Conservation (phyloP, 1,284 basidiomycete species). For the Tylopilus orsonianus region DNA sequence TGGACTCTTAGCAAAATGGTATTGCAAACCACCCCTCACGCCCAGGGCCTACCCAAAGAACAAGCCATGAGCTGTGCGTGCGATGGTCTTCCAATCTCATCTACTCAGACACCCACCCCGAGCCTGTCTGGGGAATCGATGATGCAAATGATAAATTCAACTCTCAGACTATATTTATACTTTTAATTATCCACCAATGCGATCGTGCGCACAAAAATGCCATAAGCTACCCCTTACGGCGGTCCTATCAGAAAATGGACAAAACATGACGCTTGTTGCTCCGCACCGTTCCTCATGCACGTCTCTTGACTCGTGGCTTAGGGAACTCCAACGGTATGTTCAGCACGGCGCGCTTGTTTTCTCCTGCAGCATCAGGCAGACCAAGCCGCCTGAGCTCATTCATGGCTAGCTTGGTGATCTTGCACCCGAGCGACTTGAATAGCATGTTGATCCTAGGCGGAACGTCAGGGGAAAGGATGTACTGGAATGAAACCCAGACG, state of each 20-base stretch:
- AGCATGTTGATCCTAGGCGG: slow-evolving; percentile 45
- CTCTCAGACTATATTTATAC: background rate
- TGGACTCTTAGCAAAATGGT: too few relatives aligned
- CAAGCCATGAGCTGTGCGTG: too few relatives aligned
- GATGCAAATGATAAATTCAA: background rate
- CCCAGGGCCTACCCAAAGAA: too few relatives aligned
- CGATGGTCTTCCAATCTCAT: background rate
- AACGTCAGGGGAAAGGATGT: background rate
- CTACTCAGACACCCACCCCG: background rate
- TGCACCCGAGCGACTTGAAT: slow-evolving; percentile 67
- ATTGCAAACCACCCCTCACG: too few relatives aligned
- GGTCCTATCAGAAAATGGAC: background rate
- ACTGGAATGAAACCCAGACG: slow-evolving; percentile 29
- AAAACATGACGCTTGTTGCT: background rate
- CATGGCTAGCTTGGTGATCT: slow-evolving; percentile 55
- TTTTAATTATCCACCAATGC: background rate
- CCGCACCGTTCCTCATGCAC: slow-evolving; percentile 9
- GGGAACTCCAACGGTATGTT: slow-evolving; percentile 80
- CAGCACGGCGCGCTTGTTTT: slow-evolving; percentile 69
- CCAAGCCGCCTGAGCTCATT: slow-evolving; percentile 69
- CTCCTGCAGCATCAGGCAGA: slow-evolving; percentile 55
- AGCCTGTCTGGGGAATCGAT: background rate
- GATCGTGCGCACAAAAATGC: too few relatives aligned
- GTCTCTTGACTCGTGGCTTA: slow-evolving; percentile 42
- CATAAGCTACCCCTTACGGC: too few relatives aligned